Percentiles rank a stretch among this genome's conserved stretches.
Conservation (phyloP, 2,329 filamentous ascomycete species). For the Beauveria varroae region DNA sequence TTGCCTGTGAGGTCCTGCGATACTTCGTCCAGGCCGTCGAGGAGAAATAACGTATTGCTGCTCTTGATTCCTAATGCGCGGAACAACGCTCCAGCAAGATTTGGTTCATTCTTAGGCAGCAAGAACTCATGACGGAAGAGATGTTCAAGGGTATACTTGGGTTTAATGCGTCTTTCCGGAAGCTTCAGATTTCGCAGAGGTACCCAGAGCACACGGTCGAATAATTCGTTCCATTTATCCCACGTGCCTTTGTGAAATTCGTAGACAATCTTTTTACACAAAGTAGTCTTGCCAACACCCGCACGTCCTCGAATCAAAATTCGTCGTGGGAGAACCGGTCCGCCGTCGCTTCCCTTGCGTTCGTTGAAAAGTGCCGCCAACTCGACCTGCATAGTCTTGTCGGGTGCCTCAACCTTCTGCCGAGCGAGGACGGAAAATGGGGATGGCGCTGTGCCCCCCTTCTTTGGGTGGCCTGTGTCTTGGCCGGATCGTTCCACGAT, state of each 20-base stretch:
- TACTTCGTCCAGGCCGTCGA: conserved; percentile 23
- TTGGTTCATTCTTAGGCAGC: too few relatives aligned
- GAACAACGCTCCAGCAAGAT: too few relatives aligned
- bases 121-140: too few relatives aligned
- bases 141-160: too few relatives aligned
- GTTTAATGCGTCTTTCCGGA: too few relatives aligned
- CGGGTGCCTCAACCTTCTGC: not conserved
- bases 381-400: not conserved
- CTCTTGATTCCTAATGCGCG: not conserved
- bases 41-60: conserved; percentile 29
- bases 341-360: not conserved
- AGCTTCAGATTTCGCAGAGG: too few relatives aligned
- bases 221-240: too few relatives aligned
- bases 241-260: conserved; percentile 18
- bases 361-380: not conserved
- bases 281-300: conserved; percentile 32
- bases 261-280: conserved; percentile 35
- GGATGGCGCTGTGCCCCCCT: not conserved
- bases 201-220: too few relatives aligned
- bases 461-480: not conserved
- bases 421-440: not conserved
- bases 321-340: conserved; percentile 9
- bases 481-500: conserved; percentile 22
- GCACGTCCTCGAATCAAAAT: conserved; percentile 31
- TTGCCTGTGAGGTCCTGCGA: conserved; percentile 6